A percentile compares a stretch with the other conserved stretches of the same genome.
phyloP scores from a whole-genome alignment of 2,329 filamentous ascomycete species.

The Ceratocystis cubensis region DNA sequence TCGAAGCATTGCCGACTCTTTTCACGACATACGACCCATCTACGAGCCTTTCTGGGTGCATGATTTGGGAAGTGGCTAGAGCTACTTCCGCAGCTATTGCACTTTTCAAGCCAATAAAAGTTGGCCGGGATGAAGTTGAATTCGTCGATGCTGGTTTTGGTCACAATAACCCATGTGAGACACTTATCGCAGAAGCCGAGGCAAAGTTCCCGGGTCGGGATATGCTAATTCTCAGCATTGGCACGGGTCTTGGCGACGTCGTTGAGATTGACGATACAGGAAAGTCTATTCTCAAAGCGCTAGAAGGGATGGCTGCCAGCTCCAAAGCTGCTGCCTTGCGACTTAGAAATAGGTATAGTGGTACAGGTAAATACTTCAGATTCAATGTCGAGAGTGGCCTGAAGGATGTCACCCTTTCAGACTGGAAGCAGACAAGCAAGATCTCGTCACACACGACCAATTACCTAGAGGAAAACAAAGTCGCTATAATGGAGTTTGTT shows the following conservation, averaged over 20 bases:
- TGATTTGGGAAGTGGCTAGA: slow-evolving; percentile 27
- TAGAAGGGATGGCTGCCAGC: background rate
- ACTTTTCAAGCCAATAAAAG: slow-evolving; percentile 26
- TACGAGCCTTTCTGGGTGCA: slow-evolving; percentile 22
- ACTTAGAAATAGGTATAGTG: slow-evolving; percentile 22
- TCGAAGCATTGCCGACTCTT: slow-evolving; percentile 22
- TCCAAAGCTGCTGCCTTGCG: background rate
- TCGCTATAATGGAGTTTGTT: background rate
- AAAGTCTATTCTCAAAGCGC: background rate
- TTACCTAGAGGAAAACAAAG: slow-evolving; percentile 21
- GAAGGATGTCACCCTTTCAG: slow-evolving; percentile 24
- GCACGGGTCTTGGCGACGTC: slow-evolving; percentile 25
- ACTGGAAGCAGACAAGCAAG: slow-evolving; percentile 24
- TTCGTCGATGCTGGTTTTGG: slow-evolving; percentile 28
- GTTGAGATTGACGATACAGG: slow-evolving; percentile 22
- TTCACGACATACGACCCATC: slow-evolving; percentile 26
- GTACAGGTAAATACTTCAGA: slow-evolving; percentile 23
- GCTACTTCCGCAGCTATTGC: slow-evolving; percentile 26
- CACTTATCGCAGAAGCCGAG: slow-evolving; percentile 26
- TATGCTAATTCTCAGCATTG: slow-evolving; percentile 25
- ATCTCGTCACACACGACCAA: slow-evolving; percentile 24
- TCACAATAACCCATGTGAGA: slow-evolving; percentile 10
- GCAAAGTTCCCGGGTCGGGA: slow-evolving; percentile 23
- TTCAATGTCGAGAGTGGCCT: slow-evolving; percentile 27
- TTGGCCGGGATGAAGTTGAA: slow-evolving; percentile 25